Percentiles rank a stretch among this genome's conserved stretches.
These are phyloP conservation scores for Nemophila menziesii DNA, from an alignment of 257 asterid genomes.

Conservation along the genomic window DNA sequence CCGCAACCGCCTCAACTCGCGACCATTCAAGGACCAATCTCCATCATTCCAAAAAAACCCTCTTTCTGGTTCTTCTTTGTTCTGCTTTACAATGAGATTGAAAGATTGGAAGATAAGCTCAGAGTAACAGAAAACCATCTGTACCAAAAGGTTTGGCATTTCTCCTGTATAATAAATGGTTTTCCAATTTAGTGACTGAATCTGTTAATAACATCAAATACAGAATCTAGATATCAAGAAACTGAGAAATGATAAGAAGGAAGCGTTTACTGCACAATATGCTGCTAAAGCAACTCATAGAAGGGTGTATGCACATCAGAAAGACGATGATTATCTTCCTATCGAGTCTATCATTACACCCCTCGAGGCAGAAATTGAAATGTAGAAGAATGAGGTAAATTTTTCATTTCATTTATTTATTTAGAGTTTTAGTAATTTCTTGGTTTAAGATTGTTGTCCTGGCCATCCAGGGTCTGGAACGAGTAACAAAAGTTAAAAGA, in stretches of 20 bases:
- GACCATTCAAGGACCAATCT: too few relatives aligned
- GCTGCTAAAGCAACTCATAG: slow-evolving; percentile 85
- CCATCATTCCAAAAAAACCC: too few relatives aligned
- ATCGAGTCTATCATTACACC: slow-evolving; percentile 69
- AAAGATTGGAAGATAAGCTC: slow-evolving; percentile 46
- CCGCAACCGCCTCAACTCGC: too few relatives aligned
- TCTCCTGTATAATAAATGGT: neutral
- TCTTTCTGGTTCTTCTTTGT: neutral
- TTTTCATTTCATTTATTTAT: too few relatives aligned
- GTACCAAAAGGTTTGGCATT: slow-evolving; percentile 46
- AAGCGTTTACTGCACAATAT: slow-evolving; percentile 69
- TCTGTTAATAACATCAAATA: too few relatives aligned
- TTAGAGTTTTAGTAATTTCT: too few relatives aligned
- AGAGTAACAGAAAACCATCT: slow-evolving; percentile 32
- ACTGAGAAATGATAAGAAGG: slow-evolving; percentile 51
- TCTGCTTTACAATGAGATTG: slow-evolving; percentile 48
- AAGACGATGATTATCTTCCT: slow-evolving; percentile 53
- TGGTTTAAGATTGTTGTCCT: slow-evolving; percentile 47
- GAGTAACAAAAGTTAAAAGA: slow-evolving; percentile 70
- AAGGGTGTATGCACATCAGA: slow-evolving; percentile 64
- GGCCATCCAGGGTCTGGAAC: slow-evolving; percentile 62
- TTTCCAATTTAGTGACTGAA: neutral
- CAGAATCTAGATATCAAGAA: slow-evolving; percentile 71
- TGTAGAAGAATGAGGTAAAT: slow-evolving; percentile 73
- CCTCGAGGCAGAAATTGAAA: slow-evolving; percentile 82